Evolutionary conservation across 2,329 filamentous ascomycete genomes (phyloP).

Genomic region (Microdochium nivale): DNA sequence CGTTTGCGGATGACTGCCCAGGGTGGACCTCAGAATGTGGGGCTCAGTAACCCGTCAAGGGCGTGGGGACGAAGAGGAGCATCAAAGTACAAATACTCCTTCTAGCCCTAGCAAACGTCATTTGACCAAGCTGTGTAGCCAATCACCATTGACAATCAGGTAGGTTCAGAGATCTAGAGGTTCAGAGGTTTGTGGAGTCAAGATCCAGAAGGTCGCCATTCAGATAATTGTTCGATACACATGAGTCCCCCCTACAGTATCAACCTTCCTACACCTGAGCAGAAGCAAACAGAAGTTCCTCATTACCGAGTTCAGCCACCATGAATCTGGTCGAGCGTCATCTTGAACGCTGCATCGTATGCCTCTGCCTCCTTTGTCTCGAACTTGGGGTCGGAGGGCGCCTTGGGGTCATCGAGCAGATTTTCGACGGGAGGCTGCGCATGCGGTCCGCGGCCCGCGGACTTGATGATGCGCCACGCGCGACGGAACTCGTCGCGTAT

Average conservation of each 20-base stretch:
- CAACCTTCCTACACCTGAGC: no score
- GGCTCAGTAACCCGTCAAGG: background rate
- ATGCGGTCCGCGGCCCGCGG: slow-evolving; percentile 30
- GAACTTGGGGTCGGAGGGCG: no score
- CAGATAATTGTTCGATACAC: no score
- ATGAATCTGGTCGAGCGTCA: no score
- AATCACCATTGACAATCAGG: background rate
- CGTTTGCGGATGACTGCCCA: no score
- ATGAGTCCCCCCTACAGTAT: no score
- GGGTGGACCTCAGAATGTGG: no score
- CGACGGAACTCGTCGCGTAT: slow-evolving; percentile 80
- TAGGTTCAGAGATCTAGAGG: background rate
- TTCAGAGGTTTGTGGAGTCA: background rate
- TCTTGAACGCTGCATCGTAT: slow-evolving; percentile 23
- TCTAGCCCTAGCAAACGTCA: no score
- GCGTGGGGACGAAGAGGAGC: no score
- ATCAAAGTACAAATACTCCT: no score
- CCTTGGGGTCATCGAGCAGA: slow-evolving; percentile 42
- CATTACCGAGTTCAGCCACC: no score
- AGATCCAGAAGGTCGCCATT: background rate
- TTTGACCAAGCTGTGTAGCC: background rate
- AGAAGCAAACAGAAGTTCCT: no score
- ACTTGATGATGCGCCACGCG: slow-evolving; percentile 63
- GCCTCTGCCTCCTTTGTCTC: slow-evolving; percentile 21
- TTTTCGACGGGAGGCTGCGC: slow-evolving; percentile 28